Percentiles rank a stretch among this genome's conserved stretches.
Conservation (phyloP, 2,329 filamentous ascomycete species). For the Aspergillus neoniger region DNA sequence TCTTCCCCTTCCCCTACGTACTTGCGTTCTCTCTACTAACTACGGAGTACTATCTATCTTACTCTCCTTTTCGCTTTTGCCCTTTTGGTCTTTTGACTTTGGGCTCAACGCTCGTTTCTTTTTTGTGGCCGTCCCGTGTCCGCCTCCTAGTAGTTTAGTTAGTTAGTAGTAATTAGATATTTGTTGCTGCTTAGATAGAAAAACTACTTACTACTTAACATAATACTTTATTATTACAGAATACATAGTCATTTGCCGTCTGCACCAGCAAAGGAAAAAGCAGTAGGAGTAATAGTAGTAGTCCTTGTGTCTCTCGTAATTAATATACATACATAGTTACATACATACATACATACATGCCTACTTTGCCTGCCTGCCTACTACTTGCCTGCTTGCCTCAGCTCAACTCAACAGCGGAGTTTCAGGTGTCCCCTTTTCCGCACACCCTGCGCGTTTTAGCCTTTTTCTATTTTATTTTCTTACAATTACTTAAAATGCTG, state of each 20-base stretch:
- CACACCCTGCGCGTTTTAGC: slow-evolving; percentile 15
- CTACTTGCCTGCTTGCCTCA: neutral
- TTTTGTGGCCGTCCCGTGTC: neutral
- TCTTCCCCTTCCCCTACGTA: neutral
- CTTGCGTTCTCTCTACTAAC: too few relatives aligned
- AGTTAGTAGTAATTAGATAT: neutral
- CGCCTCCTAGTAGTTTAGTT: neutral
- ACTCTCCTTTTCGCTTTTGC: slow-evolving; percentile 15
- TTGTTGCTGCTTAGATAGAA: too few relatives aligned
- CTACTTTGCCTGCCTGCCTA: neutral
- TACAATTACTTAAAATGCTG: neutral
- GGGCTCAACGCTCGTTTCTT: neutral
- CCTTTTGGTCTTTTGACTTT: slow-evolving; percentile 11
- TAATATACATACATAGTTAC: slow-evolving; percentile 9
- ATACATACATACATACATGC: slow-evolving; percentile 9
- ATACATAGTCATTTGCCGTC: slow-evolving; percentile 13
- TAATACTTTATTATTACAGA: slow-evolving; percentile 5
- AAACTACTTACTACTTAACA: too few relatives aligned
- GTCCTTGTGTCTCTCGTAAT: slow-evolving; percentile 7
- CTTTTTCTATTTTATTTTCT: neutral
- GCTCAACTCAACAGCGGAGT: slow-evolving; percentile 13
- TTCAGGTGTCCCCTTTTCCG: slow-evolving; percentile 19
- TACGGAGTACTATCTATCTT: too few relatives aligned
- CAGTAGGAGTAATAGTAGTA: neutral
- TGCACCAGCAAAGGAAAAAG: neutral